Base-by-base conservation (phyloP, 2,329 filamentous ascomycete species). In the Talaromyces rugulosus region DNA sequence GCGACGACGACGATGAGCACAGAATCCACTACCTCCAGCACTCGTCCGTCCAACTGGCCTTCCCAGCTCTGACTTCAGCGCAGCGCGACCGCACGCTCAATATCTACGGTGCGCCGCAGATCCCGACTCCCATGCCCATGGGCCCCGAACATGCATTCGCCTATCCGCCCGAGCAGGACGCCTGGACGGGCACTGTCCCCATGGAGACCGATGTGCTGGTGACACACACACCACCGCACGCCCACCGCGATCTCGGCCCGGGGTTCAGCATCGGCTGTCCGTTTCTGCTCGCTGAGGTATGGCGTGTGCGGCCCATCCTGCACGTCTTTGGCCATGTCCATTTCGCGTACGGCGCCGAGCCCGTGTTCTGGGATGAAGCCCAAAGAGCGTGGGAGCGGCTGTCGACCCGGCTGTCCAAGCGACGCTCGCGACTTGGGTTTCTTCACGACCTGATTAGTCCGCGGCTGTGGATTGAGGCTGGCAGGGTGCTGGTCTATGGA, bases 311-410 rank as follows among this genome's bases (percentile, higher is more conserved):
- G 64, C 92, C 92, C 0, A 80, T 80, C 12, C 78, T 96, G 14
- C 91, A 96, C 74, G 83, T 96, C 55, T 96, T 95, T 72, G 92
- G 92, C 0, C 92, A 96, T 75, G 84, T 93, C 28, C 92, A 96
- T 77, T 89, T 83, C 70, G 90, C 86, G 8, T 84, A 89, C 53
- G 92, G 92, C 16, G 80, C 80, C 51, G 87, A 92, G 69, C 75
- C 86, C 0, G 82, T 90, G 9, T 89, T 86, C 75, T 96, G 90
- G 82, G 91, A 95, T 73, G 83, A 87, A 30, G 84, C 86, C 63
- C 91, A 96, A 74, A 78, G 78, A 34, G 83, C 84, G 1, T 92
- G 91, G 75, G 91, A 94, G 75, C 78, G 80, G n/a, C 80, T 91
- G 28, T 80, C 83, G 70, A 71, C 66, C 44, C 69, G 70, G 1